Evolutionary conservation across 2,329 filamentous ascomycete species (phyloP).

Genomic region (Pseudocercospora ulei): DNA sequence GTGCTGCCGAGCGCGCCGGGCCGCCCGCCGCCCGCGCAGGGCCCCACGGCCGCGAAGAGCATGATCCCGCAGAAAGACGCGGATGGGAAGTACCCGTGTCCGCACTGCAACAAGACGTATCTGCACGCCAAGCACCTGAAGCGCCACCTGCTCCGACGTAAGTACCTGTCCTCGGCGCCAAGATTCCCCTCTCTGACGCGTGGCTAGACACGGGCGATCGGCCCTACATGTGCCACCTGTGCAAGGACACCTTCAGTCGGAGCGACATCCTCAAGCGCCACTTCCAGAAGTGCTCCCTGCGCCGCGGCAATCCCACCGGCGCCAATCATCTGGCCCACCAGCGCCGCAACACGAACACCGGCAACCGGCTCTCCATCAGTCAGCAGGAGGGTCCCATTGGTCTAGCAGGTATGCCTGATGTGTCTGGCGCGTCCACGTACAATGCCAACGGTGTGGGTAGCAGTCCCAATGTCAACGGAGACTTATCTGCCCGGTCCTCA

Average conservation of each 20-base stretch:
- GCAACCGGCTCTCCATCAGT: constrained; percentile 33
- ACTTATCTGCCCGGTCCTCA: constrained; percentile 42
- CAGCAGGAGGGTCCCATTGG: constrained; percentile 34
- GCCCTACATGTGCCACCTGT: constrained; percentile 95
- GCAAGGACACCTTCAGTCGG: constrained; percentile 93
- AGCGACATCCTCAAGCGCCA: constrained; percentile 98
- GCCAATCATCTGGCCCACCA: constrained; percentile 82
- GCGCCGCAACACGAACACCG: constrained; percentile 43
- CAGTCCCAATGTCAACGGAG: constrained; percentile 34
- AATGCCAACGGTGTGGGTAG: constrained; percentile 28
- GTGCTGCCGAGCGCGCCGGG: constrained; percentile 87
- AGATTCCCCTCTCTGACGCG: constrained; percentile 33
- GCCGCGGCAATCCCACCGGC: constrained; percentile 88
- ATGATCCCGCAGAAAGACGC: constrained; percentile 89
- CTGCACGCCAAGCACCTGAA: constrained; percentile 95
- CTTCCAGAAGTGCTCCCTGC: constrained; percentile 97
- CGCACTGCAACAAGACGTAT: constrained; percentile 97
- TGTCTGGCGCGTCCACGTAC: constrained; percentile 28
- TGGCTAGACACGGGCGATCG: constrained; percentile 86
- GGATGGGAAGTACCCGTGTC: constrained; percentile 95
- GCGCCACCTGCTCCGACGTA: constrained; percentile 89
- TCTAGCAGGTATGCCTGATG: constrained; percentile 32
- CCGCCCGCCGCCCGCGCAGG: constrained; percentile 61
- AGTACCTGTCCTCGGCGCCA: constrained; percentile 42
- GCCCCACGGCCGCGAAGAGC: constrained; percentile 53